Conservation (phyloP, 331 rosid species). For the Telfairia occidentalis region DNA sequence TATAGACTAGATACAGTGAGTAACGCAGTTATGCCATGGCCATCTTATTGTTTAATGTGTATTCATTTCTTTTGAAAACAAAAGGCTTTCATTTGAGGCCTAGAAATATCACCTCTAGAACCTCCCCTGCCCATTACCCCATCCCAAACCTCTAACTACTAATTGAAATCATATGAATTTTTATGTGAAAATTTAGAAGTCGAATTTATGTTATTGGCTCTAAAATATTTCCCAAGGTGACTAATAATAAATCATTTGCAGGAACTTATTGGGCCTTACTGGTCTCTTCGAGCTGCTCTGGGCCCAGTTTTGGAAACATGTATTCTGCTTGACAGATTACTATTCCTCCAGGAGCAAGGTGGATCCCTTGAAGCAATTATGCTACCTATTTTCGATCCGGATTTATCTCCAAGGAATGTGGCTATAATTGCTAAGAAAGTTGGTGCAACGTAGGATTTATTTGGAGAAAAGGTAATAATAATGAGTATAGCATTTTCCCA, state of each 20-base stretch:
- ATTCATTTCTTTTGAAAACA: not conserved
- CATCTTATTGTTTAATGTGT: no score
- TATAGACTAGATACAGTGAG: not conserved
- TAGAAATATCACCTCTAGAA: not conserved
- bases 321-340: conserved; percentile 74
- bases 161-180: not conserved
- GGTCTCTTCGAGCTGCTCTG: conserved; percentile 94
- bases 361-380: conserved; percentile 43
- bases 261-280: conserved; percentile 78
- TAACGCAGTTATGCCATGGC: not conserved
- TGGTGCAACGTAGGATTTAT: not conserved
- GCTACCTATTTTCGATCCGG: conserved; percentile 71
- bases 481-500: not conserved
- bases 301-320: conserved; percentile 84
- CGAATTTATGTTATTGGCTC: not conserved
- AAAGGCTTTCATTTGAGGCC: not conserved
- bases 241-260: conserved; percentile 22
- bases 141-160: not conserved
- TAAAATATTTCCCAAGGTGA: not conserved
- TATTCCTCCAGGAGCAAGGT: conserved; percentile 82
- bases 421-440: conserved; percentile 66
- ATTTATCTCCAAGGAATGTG: conserved; percentile 76
- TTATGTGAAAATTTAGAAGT: not conserved
- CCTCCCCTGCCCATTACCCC: not conserved
- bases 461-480: conserved; percentile 11